Evolutionary conservation across 2,329 filamentous ascomycete species (phyloP), one percentile per base, ranked within the genome.

Genomic region (Aspergillus pseudoviridinutans): DNA sequence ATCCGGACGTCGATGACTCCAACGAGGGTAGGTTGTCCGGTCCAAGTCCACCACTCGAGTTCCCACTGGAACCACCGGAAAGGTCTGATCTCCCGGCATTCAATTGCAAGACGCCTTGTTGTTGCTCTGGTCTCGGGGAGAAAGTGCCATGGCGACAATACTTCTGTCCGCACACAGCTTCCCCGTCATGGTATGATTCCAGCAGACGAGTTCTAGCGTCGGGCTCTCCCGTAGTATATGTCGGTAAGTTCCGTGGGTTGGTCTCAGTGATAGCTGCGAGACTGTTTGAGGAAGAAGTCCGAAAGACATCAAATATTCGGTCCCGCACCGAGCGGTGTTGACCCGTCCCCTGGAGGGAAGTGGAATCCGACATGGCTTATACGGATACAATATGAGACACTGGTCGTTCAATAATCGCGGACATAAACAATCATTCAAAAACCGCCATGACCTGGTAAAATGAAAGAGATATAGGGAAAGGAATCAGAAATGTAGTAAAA

Each of bases 61-160:
- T 67, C 12, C 76, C 76, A 60, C 58, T 60, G 14, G 60, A 55
- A 42, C 58, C 61, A 22, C 49, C 56, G 17, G 50, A 49, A 25
- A 46, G 28, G 61, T 38, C 74, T 64, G 58, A 79, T 74, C 25
- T 76, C 74, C 57, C 60, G 51, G 52, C 58, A 52, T 63, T 64
- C 35, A 64, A 67, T 25, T 64, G 68, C 25, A 66, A 68, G 35
- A 66, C 61, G 32, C 68, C 73, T 35, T 69, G 69, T 8, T 81
- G 79, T 51, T 82, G 84, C 49, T 76, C 76, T 0, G 88, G 82
- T 41, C 85, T 79, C 1, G 89, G 87, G 47, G 89, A 91, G 68
- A 92, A 91, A 17, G 89, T 89, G 65, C 90, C 90, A 75, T 94
- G 88, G 66, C 83, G 81, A 77, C 87, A 91, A 42, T 73, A 70